Conservation (phyloP, 805 yeast genomes). For the Candida succiphila region DNA sequence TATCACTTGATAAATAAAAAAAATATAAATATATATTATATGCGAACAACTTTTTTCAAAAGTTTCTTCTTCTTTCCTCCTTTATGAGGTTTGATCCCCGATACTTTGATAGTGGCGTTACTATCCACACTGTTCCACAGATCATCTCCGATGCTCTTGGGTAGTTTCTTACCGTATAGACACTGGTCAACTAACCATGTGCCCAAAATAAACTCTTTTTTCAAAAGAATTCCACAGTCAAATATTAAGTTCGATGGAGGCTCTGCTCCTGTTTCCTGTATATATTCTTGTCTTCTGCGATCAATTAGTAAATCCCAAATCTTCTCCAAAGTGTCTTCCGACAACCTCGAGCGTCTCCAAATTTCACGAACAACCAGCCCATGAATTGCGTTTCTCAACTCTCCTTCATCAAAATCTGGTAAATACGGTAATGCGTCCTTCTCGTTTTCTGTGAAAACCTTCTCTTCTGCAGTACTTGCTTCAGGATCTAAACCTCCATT, state of each 20-base stretch:
- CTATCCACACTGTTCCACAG: slow-evolving; percentile 75
- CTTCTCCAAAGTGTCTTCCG: slow-evolving; percentile 40
- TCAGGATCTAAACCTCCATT: neutral
- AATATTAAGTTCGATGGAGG: slow-evolving; percentile 45
- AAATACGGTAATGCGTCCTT: too few species aligned
- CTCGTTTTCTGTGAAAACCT: neutral
- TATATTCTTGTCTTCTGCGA: slow-evolving; percentile 37
- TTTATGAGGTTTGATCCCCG: neutral
- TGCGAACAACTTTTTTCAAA: slow-evolving; percentile 13
- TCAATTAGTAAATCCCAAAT: neutral
- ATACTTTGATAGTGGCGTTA: slow-evolving; percentile 8
- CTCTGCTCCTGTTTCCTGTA: neutral
- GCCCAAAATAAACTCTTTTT: slow-evolving; percentile 85
- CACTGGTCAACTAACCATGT: slow-evolving; percentile 98
- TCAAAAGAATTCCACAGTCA: slow-evolving; percentile 68
- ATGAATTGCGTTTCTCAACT: slow-evolving; percentile 24
- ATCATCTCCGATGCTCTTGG: slow-evolving; percentile 50
- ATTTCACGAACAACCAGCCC: slow-evolving; percentile 65
- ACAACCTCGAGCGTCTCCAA: slow-evolving; percentile 73
- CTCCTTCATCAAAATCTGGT: too few species aligned
- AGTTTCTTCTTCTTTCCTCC: slow-evolving; percentile 10
- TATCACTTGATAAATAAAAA: too few species aligned
- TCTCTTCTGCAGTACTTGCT: too few species aligned
- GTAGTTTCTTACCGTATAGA: slow-evolving; percentile 85
- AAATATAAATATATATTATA: neutral